Percentiles rank a stretch among this genome's conserved stretches.
These are phyloP conservation scores for Phytophthora citrophthora DNA, from an alignment of 352 stramenopile species.

Conservation along the genomic window DNA sequence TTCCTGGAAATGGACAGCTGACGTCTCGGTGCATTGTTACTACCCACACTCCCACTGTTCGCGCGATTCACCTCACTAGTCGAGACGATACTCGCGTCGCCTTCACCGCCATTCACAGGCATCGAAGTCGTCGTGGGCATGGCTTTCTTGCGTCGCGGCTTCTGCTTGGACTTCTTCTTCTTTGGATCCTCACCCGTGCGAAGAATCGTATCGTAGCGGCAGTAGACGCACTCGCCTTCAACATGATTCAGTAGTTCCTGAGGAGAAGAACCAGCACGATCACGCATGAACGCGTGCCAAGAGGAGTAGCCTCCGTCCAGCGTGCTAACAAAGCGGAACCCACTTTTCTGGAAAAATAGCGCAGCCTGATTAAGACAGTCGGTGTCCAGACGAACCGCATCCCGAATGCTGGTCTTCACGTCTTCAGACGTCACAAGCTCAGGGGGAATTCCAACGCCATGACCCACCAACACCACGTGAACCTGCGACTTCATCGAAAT, in stretches of 20 bases:
- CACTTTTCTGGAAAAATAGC: slow-evolving; percentile 85
- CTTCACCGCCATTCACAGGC: slow-evolving; percentile 75
- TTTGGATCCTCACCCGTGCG: slow-evolving; percentile 69
- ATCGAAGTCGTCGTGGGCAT: slow-evolving; percentile 79
- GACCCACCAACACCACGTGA: slow-evolving; percentile 78
- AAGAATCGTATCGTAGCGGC: slow-evolving; percentile 77
- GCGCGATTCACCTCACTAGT: slow-evolving; percentile 49
- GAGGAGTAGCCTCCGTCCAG: slow-evolving; percentile 81
- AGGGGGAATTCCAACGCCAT: slow-evolving; percentile 72
- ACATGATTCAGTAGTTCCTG: slow-evolving; percentile 79
- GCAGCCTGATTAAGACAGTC: slow-evolving; percentile 78
- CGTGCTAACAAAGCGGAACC: slow-evolving; percentile 82
- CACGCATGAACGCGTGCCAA: slow-evolving; percentile 87
- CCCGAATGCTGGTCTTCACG: slow-evolving; percentile 73
- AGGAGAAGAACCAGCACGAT: slow-evolving; percentile 57
- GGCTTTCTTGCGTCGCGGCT: slow-evolving; percentile 63
- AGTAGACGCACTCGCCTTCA: slow-evolving; percentile 75
- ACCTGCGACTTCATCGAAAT: slow-evolving; percentile 76
- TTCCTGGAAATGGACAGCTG: slow-evolving; percentile 62
- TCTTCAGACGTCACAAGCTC: slow-evolving; percentile 70
- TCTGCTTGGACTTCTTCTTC: slow-evolving; percentile 56
- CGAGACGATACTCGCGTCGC: slow-evolving; percentile 73
- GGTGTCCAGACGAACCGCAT: slow-evolving; percentile 71
- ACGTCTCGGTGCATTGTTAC: slow-evolving; percentile 29
- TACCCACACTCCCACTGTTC: slow-evolving; percentile 32